Conservation (phyloP, 208 protist species). For the Leishmania aethiopica region DNA sequence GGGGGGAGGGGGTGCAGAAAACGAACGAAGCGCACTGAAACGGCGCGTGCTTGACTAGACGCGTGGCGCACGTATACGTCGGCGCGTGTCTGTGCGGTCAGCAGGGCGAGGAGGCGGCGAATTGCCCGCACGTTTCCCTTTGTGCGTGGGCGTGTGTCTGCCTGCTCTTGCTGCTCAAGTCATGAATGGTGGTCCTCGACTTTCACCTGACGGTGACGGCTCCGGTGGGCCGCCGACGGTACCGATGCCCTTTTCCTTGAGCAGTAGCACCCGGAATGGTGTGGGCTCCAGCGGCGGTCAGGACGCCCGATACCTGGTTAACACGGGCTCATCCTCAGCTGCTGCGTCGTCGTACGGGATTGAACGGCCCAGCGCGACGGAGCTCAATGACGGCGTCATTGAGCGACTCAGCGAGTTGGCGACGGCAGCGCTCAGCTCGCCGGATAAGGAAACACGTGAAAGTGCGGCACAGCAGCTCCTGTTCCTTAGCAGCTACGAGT, state of each 20-base stretch:
- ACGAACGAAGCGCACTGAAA: not conserved
- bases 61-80: not conserved
- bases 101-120: not conserved
- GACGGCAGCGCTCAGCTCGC: slow-evolving; percentile 56
- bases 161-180: not conserved
- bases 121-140: not conserved
- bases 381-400: slow-evolving; percentile 20
- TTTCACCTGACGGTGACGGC: slow-evolving; percentile 1
- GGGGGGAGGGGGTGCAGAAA: too few relatives aligned
- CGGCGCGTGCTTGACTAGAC: not conserved
- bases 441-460: slow-evolving; percentile 58
- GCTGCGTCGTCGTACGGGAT: not conserved
- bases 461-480: slow-evolving; percentile 61
- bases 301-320: not conserved
- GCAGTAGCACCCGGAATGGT: not conserved
- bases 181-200: slow-evolving; percentile 9
- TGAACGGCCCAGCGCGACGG: not conserved
- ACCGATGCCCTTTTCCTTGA: slow-evolving; percentile 15
- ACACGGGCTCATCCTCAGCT: not conserved
- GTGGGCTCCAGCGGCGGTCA: not conserved
- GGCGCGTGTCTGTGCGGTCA: not conserved
- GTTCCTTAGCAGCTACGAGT: slow-evolving; percentile 81
- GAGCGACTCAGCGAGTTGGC: slow-evolving; percentile 44
- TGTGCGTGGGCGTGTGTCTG: slow-evolving; percentile 2
- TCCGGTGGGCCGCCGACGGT: slow-evolving; percentile 1